Evolutionary conservation across 345 rosid genomes (phyloP).

Genomic region (Citrus inodora): DNA sequence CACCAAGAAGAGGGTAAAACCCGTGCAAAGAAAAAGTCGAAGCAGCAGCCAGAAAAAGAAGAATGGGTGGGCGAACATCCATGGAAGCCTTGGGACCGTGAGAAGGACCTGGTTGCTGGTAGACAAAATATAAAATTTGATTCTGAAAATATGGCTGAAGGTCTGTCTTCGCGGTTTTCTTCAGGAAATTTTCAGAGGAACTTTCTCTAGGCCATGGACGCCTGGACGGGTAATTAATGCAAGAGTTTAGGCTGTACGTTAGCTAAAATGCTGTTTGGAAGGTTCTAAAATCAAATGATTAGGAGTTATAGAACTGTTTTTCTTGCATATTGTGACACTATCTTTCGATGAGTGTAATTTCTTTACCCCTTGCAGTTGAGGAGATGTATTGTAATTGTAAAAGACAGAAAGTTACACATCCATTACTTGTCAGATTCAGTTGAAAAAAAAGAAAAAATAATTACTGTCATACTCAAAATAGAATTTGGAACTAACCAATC

Average conservation of each 20-base stretch:
- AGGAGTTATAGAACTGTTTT: not conserved
- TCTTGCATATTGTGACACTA: not conserved
- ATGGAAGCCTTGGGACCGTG: slow-evolving; percentile 98
- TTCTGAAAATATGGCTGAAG: slow-evolving; percentile 62
- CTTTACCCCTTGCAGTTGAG: not conserved
- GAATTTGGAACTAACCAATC: no score
- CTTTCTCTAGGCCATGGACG: slow-evolving; percentile 43
- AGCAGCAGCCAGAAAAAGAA: slow-evolving; percentile 43
- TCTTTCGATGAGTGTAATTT: not conserved
- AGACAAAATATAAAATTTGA: slow-evolving; percentile 67
- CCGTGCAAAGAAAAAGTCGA: slow-evolving; percentile 56
- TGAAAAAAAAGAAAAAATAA: no score
- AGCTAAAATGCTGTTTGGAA: not conserved
- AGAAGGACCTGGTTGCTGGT: slow-evolving; percentile 76
- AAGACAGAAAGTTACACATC: not conserved
- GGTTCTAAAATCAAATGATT: not conserved
- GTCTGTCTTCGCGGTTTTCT: slow-evolving; percentile 79
- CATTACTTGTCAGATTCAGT: not conserved
- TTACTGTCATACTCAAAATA: no score
- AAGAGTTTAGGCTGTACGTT: not conserved
- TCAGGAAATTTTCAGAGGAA: slow-evolving; percentile 74
- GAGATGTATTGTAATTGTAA: not conserved
- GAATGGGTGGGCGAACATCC: slow-evolving; percentile 92
- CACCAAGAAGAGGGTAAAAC: slow-evolving; percentile 56
- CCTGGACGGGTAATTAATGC: not conserved